phyloP scores from a whole-genome alignment of 495 filamentous ascomycete genomes.

The Tuber indicum region DNA sequence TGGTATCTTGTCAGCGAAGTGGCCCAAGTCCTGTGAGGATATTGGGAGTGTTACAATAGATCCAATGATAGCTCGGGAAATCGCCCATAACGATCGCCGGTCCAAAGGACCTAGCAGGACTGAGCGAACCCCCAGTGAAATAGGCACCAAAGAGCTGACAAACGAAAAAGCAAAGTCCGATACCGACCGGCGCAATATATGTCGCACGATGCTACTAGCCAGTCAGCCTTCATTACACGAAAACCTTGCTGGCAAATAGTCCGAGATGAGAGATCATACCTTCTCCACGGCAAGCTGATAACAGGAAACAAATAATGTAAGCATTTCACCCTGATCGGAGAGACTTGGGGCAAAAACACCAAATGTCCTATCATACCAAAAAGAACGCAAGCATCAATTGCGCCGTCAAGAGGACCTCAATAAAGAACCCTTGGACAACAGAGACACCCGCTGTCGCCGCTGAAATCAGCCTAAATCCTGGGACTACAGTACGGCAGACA shows the following conservation, averaged over 20 bases:
- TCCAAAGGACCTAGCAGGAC: slow-evolving; percentile 67
- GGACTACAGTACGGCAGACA: background rate
- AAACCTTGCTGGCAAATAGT: background rate
- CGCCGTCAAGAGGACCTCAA: slow-evolving; percentile 74
- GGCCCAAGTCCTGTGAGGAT: background rate
- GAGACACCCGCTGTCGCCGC: slow-evolving; percentile 37
- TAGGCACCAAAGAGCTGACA: slow-evolving; percentile 63
- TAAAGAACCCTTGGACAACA: slow-evolving; percentile 60
- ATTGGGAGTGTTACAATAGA: slow-evolving; percentile 47
- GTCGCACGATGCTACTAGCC: slow-evolving; percentile 58
- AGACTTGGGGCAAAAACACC: background rate
- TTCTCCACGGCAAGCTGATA: slow-evolving; percentile 69
- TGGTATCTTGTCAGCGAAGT: slow-evolving; percentile 8
- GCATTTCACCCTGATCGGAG: slow-evolving; percentile 8
- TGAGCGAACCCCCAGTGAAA: slow-evolving; percentile 65
- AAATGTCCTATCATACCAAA: slow-evolving; percentile 53
- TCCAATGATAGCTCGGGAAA: slow-evolving; percentile 68
- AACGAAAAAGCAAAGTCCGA: slow-evolving; percentile 67
- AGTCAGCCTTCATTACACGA: background rate
- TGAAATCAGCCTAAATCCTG: background rate
- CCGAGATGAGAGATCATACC: background rate
- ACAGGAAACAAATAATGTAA: slow-evolving; percentile 11
- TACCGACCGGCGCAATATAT: slow-evolving; percentile 69
- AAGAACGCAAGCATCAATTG: slow-evolving; percentile 72
- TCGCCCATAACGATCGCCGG: slow-evolving; percentile 57